Percentiles rank a stretch among this genome's conserved stretches.
Evolutionary conservation across 2,329 filamentous ascomycete genomes (phyloP).

Genomic region (Trichoderma pleuroti): DNA sequence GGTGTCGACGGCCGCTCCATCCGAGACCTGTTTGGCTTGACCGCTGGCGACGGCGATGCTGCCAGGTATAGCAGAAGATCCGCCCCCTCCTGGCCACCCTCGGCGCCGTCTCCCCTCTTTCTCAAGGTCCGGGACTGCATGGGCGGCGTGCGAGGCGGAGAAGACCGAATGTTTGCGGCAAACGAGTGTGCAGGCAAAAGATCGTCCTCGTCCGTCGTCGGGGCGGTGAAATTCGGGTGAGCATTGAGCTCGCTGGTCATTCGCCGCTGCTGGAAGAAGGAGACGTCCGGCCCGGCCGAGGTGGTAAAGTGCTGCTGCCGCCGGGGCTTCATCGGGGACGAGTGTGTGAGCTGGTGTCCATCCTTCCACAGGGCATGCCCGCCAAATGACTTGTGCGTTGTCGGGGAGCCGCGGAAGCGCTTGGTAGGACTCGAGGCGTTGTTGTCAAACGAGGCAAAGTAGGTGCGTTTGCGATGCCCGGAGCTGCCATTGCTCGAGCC

Average conservation of each 20-base stretch:
- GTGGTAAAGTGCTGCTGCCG: conserved; percentile 73
- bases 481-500: conserved; percentile 66
- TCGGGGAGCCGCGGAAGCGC: conserved; percentile 63
- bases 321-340: conserved; percentile 77
- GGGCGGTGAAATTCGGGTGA: conserved; percentile 58
- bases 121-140: conserved; percentile 54
- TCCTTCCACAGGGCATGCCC: conserved; percentile 69
- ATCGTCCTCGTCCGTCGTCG: conserved; percentile 78
- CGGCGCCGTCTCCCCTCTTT: conserved; percentile 44
- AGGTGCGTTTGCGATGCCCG: conserved; percentile 62
- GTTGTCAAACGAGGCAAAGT: conserved; percentile 56
- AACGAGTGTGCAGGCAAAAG: conserved; percentile 76
- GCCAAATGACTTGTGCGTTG: conserved; percentile 55
- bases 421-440: conserved; percentile 59
- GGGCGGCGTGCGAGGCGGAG: conserved; percentile 80
- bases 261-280: conserved; percentile 71
- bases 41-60: conserved; percentile 83
- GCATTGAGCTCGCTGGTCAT: conserved; percentile 59
- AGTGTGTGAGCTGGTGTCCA: conserved; percentile 69
- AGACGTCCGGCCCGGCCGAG: conserved; percentile 66
- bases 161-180: conserved; percentile 63
- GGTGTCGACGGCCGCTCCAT: conserved; percentile 75
- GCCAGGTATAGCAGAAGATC: conserved; percentile 81
- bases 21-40: conserved; percentile 44
- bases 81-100: conserved; percentile 73